Percentiles rank a stretch among this genome's conserved stretches.
These are phyloP conservation scores for Catharanthus roseus DNA, from an alignment of 257 asterid genomes.

Conservation along the genomic window DNA sequence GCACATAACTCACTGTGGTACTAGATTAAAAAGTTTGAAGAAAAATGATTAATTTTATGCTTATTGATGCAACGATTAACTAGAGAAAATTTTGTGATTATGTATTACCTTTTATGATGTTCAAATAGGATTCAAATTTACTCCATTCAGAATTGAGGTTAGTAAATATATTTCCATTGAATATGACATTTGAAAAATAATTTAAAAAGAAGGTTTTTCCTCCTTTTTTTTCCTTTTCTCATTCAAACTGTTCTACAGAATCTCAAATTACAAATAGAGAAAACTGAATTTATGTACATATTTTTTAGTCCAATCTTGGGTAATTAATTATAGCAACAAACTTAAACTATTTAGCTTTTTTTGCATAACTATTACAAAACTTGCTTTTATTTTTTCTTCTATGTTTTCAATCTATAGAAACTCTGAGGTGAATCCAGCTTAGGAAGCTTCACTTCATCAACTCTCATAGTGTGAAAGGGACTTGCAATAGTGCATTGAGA, in stretches of 20 bases:
- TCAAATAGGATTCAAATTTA: not conserved
- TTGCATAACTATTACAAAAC: not conserved
- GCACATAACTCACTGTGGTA: too few relatives aligned
- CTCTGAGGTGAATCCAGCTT: conserved; percentile 33
- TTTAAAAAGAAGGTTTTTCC: too few relatives aligned
- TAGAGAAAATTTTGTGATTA: not conserved
- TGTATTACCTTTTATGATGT: not conserved
- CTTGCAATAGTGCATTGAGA: conserved; percentile 34
- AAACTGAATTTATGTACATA: conserved; percentile 32
- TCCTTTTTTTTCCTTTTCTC: not conserved
- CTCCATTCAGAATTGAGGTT: conserved; percentile 2
- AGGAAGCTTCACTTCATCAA: conserved; percentile 54
- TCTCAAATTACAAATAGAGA: conserved; percentile 46
- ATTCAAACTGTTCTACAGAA: conserved; percentile 22
- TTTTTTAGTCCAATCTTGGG: conserved; percentile 48
- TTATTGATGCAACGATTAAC: too few relatives aligned
- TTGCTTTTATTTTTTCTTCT: not conserved
- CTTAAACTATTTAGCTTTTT: not conserved
- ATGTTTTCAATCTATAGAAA: conserved; percentile 42
- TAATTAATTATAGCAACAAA: conserved; percentile 4
- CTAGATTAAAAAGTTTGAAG: too few relatives aligned
- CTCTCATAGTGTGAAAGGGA: conserved; percentile 61
- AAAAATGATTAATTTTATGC: too few relatives aligned
- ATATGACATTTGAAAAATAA: not conserved
- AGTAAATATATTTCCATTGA: not conserved